Conservation (phyloP, 129 eudicot genomes). For the Saposhnikovia divaricata region DNA sequence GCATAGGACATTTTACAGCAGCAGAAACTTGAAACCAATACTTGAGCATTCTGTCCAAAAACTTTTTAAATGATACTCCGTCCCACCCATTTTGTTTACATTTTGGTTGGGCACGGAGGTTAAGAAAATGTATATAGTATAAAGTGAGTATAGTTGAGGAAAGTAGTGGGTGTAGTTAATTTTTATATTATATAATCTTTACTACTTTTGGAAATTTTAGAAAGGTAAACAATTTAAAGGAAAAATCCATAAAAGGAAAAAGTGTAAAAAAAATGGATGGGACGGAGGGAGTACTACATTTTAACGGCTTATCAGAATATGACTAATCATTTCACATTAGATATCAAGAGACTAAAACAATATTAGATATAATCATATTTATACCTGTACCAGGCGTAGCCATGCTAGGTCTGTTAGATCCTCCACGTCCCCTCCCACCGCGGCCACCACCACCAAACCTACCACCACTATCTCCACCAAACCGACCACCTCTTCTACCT, state of each 20-base stretch:
- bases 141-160: no score
- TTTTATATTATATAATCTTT: no score
- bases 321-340: background rate
- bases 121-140: no score
- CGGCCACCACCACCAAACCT: slow-evolving; percentile 1
- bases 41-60: background rate
- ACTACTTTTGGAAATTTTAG: no score
- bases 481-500: slow-evolving; percentile 7
- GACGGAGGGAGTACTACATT: background rate
- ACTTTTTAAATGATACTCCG: background rate
- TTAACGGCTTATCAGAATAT: background rate
- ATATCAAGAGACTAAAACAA: background rate
- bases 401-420: slow-evolving; percentile 9
- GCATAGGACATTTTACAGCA: background rate
- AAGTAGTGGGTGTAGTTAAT: no score
- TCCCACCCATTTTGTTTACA: no score
- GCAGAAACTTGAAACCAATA: background rate
- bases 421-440: slow-evolving; percentile 9
- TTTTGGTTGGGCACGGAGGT: no score
- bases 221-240: no score
- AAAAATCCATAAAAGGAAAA: no score
- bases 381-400: slow-evolving; percentile 10
- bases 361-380: background rate
- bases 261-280: no score
- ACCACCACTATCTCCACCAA: slow-evolving; percentile 4